Evolutionary conservation across 108 stramenopile species (phyloP).

Genomic region (Skeletonema costatum): DNA sequence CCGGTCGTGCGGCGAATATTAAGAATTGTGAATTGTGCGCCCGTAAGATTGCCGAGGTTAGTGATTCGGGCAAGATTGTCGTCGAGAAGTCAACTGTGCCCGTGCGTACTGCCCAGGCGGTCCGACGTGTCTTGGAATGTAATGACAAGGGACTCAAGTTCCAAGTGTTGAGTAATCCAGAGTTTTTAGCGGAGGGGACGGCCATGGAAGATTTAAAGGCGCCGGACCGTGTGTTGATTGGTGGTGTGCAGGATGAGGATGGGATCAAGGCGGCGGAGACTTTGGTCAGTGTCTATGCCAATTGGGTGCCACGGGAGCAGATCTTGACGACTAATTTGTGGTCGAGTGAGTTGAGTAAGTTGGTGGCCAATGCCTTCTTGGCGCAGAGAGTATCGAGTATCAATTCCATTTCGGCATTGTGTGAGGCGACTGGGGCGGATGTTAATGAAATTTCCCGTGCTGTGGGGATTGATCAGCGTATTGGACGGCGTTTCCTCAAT

Average conservation of each 20-base stretch:
- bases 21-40: slow-evolving; percentile 99
- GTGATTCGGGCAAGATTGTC: slow-evolving; percentile 92
- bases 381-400: slow-evolving; percentile 99
- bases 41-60: slow-evolving; percentile 96
- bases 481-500: slow-evolving; percentile 97
- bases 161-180: slow-evolving; percentile 97
- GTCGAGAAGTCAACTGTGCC: slow-evolving; percentile 99
- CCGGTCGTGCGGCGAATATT: slow-evolving; percentile 99
- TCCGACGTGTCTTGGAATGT: slow-evolving; percentile 91
- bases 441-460: slow-evolving; percentile 96
- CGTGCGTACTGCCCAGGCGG: slow-evolving; percentile 96
- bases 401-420: slow-evolving; percentile 99
- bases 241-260: slow-evolving; percentile 93
- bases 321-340: slow-evolving; percentile 98
- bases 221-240: slow-evolving; percentile 97
- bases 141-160: slow-evolving; percentile 95
- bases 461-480: slow-evolving; percentile 97
- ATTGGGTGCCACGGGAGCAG: slow-evolving; percentile 95
- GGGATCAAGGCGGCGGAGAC: slow-evolving; percentile 87
- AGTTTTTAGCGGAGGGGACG: slow-evolving; percentile 99
- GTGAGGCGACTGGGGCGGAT: slow-evolving; percentile 98
- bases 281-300: slow-evolving; percentile 84
- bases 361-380: slow-evolving; percentile 99
- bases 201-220: slow-evolving; percentile 94
- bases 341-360: slow-evolving; percentile 98